phyloP scores from a whole-genome alignment of 2,329 filamentous ascomycete species.

The Sporothrix pseudoabietina region DNA sequence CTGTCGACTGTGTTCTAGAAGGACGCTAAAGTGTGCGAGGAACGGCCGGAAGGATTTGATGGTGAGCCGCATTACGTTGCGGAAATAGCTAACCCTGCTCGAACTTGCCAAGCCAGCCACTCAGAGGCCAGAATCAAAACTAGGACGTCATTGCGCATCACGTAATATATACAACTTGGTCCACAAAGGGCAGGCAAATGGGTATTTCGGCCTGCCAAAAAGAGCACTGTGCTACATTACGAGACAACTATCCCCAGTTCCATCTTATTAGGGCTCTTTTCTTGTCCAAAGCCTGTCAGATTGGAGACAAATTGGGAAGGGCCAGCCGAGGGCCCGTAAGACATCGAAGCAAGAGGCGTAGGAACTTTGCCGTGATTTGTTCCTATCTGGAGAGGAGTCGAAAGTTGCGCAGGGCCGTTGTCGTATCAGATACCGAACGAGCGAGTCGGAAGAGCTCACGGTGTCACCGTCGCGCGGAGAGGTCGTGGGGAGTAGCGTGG shows the following conservation, averaged over 20 bases:
- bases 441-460: not conserved
- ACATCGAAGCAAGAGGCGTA: too few species aligned
- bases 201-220: not conserved
- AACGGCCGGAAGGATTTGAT: not conserved
- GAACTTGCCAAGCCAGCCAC: too few species aligned
- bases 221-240: not conserved
- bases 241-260: not conserved
- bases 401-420: not conserved
- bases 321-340: not conserved
- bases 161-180: not conserved
- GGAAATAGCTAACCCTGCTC: not conserved
- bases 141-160: constrained; percentile 9
- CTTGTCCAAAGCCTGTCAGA: not conserved
- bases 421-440: not conserved
- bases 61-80: constrained; percentile 5
- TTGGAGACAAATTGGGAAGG: constrained; percentile 1
- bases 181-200: not conserved
- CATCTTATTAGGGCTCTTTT: not conserved
- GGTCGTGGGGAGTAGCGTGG: not conserved
- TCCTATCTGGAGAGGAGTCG: not conserved
- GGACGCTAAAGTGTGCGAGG: not conserved
- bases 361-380: not conserved
- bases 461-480: not conserved
- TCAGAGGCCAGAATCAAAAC: not conserved
- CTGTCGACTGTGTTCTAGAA: not conserved